A percentile compares a stretch with the other conserved stretches of the same genome.
Evolutionary conservation across 2,329 filamentous ascomycete species (phyloP).

Genomic region (Zelopaecilomyces penicillatus): DNA sequence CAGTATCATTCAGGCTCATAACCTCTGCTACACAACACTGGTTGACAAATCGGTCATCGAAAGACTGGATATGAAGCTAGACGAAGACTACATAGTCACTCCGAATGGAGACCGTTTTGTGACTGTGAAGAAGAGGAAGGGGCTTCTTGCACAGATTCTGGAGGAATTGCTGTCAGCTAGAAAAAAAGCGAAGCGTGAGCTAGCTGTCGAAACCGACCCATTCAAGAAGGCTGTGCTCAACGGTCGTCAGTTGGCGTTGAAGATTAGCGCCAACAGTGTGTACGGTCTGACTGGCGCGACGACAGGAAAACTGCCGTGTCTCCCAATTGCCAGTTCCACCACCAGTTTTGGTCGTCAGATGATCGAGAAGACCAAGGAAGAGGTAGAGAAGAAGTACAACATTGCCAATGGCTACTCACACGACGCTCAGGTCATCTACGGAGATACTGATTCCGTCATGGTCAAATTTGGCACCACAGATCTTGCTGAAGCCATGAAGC

Average conservation of each 20-base stretch:
- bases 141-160: slow-evolving; percentile 86
- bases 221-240: slow-evolving; percentile 98
- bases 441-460: slow-evolving; percentile 99
- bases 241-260: slow-evolving; percentile 90
- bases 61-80: slow-evolving; percentile 68
- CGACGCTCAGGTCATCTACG: slow-evolving; percentile 95
- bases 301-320: slow-evolving; percentile 87
- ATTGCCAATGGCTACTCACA: slow-evolving; percentile 92
- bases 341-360: slow-evolving; percentile 96
- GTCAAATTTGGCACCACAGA: slow-evolving; percentile 94
- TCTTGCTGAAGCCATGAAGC: slow-evolving; percentile 79
- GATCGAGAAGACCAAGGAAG: slow-evolving; percentile 97
- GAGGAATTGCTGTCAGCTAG: slow-evolving; percentile 86
- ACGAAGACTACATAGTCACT: slow-evolving; percentile 93
- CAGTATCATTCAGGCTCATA: slow-evolving; percentile 98
- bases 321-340: slow-evolving; percentile 92
- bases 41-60: slow-evolving; percentile 65
- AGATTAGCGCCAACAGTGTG: slow-evolving; percentile 94
- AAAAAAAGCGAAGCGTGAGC: slow-evolving; percentile 88
- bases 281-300: slow-evolving; percentile 96
- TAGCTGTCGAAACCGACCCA: slow-evolving; percentile 80
- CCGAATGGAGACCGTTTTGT: slow-evolving; percentile 92
- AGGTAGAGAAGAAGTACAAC: slow-evolving; percentile 82
- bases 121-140: slow-evolving; percentile 81
- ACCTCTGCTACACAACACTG: slow-evolving; percentile 93